phyloP scores from a whole-genome alignment of 441 rosid genomes.

The Eutrema salsugineum region DNA sequence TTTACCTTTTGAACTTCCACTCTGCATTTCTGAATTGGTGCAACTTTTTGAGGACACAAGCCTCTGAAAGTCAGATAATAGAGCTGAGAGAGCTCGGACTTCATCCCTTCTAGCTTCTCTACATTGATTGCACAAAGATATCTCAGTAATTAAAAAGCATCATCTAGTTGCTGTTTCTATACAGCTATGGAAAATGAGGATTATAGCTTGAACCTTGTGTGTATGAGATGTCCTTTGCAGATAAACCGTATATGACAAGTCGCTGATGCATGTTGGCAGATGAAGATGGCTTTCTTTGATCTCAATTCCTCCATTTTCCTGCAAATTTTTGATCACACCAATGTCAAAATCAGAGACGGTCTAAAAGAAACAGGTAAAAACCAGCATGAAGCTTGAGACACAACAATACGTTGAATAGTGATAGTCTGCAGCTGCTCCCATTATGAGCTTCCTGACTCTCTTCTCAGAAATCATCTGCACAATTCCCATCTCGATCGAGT shows the following conservation, averaged over 20 bases:
- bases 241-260: slow-evolving; percentile 72
- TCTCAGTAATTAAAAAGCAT: slow-evolving; percentile 13
- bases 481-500: slow-evolving; percentile 51
- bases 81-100: slow-evolving; percentile 46
- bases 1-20: slow-evolving; percentile 35
- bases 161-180: neutral
- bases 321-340: slow-evolving; percentile 25
- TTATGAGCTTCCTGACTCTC: slow-evolving; percentile 58
- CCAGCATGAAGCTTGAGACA: neutral
- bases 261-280: slow-evolving; percentile 51
- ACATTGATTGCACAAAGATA: slow-evolving; percentile 14
- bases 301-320: slow-evolving; percentile 68
- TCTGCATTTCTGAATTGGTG: slow-evolving; percentile 19
- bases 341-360: neutral
- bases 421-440: slow-evolving; percentile 77
- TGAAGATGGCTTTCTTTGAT: slow-evolving; percentile 69
- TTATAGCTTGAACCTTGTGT: slow-evolving; percentile 50
- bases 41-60: slow-evolving; percentile 24
- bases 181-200: neutral
- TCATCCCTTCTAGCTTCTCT: slow-evolving; percentile 53
- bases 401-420: slow-evolving; percentile 51
- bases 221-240: slow-evolving; percentile 67
- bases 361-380: neutral
- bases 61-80: slow-evolving; percentile 33
- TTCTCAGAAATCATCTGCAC: slow-evolving; percentile 42